Conservation (phyloP, 2,329 filamentous ascomycete species). For the Monilinia laxa region DNA sequence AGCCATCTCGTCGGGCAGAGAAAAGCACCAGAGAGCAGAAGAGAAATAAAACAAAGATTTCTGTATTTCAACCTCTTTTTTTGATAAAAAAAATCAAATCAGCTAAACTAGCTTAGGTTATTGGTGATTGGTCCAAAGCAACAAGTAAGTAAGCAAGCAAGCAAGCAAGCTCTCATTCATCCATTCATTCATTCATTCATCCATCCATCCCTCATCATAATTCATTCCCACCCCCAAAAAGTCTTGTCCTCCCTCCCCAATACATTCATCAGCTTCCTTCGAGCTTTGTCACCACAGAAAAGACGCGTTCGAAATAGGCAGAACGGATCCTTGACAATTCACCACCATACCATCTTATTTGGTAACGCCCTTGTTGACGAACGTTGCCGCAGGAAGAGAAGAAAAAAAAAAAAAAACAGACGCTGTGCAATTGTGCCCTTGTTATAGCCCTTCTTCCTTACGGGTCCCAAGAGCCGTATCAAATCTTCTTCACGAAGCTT, state of each 20-base stretch:
- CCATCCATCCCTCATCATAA: neutral
- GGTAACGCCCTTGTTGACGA: slow-evolving; percentile 23
- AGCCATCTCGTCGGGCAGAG: neutral
- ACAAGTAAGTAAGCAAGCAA: slow-evolving; percentile 11
- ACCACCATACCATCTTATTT: neutral
- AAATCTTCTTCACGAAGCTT: slow-evolving; percentile 14
- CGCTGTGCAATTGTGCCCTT: slow-evolving; percentile 24
- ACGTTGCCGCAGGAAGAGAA: slow-evolving; percentile 22
- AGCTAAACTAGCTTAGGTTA: neutral
- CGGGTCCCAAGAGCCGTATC: slow-evolving; percentile 23
- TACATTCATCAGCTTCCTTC: slow-evolving; percentile 18
- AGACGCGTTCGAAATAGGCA: slow-evolving; percentile 22
- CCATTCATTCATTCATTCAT: neutral
- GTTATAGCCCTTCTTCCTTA: slow-evolving; percentile 21
- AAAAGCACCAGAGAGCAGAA: neutral
- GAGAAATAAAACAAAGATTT: neutral
- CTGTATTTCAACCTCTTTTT: slow-evolving; percentile 3
- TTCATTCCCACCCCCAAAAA: neutral
- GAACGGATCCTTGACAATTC: slow-evolving; percentile 19
- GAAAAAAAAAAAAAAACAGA: slow-evolving; percentile 20
- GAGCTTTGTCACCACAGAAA: slow-evolving; percentile 18
- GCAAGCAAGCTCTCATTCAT: neutral
- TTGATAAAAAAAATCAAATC: neutral
- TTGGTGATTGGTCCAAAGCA: slow-evolving; percentile 4
- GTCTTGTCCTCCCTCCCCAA: slow-evolving; percentile 18